A percentile compares a stretch with the other conserved stretches of the same genome.
phyloP scores from a whole-genome alignment of 2,329 filamentous ascomycete genomes.

The Trichoderma asperellum region DNA sequence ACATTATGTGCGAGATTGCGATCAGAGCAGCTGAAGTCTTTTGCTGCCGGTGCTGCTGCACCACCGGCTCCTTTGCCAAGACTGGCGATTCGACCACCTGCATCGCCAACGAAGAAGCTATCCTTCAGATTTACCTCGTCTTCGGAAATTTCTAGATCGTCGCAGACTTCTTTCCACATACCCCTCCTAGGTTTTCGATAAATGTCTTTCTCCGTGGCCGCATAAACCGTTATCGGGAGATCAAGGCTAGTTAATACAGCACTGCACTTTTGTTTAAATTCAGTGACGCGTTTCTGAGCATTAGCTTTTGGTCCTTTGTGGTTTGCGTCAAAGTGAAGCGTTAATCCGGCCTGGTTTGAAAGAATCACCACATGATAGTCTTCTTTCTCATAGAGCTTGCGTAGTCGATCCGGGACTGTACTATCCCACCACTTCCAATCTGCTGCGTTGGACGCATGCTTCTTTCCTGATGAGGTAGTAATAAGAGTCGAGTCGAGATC shows the following conservation, averaged over 20 bases:
- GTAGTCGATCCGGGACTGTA: constrained; percentile 68
- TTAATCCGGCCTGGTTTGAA: constrained; percentile 87
- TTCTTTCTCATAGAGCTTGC: constrained; percentile 66
- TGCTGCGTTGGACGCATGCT: constrained; percentile 67
- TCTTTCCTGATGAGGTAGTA: constrained; percentile 76
- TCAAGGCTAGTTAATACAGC: constrained; percentile 72
- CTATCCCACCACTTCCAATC: constrained; percentile 97
- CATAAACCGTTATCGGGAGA: constrained; percentile 79
- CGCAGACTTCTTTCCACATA: constrained; percentile 75
- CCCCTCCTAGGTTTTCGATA: constrained; percentile 86
- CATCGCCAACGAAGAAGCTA: constrained; percentile 91
- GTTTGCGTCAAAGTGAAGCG: constrained; percentile 74
- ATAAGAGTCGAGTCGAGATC: constrained; percentile 89
- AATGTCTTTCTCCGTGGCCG: constrained; percentile 78
- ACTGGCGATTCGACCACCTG: constrained; percentile 62
- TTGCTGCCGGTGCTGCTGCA: constrained; percentile 41
- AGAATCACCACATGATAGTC: constrained; percentile 78
- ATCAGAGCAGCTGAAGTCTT: constrained; percentile 69
- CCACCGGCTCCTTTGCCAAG: constrained; percentile 34
- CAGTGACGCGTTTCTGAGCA: constrained; percentile 65
- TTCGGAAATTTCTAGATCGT: constrained; percentile 62
- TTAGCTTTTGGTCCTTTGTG: constrained; percentile 61
- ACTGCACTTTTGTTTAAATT: constrained; percentile 82
- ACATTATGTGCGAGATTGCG: constrained; percentile 85
- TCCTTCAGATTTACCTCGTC: constrained; percentile 66